Conservation (phyloP, 2,329 filamentous ascomycete genomes). For the Exophiala calicioides region DNA sequence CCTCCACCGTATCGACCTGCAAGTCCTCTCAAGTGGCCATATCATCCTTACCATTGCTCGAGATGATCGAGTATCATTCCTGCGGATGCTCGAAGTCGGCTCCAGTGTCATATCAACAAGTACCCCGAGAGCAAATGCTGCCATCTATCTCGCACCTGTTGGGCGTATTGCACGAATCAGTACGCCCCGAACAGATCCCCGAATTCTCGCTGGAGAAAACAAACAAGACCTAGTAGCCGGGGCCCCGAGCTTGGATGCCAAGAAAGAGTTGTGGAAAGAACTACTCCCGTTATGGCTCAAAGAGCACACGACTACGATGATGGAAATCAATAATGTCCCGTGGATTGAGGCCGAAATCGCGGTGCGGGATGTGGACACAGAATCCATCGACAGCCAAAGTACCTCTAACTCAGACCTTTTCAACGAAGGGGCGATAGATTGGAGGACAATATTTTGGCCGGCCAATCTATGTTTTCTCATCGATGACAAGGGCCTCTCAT, state of each 20-base stretch:
- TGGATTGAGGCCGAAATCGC: conserved; percentile 28
- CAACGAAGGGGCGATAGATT: conserved; percentile 35
- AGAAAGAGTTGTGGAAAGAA: conserved; percentile 17
- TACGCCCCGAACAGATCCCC: background rate
- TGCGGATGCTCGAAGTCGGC: conserved; percentile 5
- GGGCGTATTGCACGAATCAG: conserved; percentile 15
- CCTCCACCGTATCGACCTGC: conserved; percentile 27
- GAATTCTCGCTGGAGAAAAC: background rate
- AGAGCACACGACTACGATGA: conserved; percentile 9
- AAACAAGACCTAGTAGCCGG: background rate
- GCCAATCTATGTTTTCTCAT: conserved; percentile 46
- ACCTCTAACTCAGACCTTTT: conserved; percentile 26
- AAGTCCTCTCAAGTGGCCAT: conserved; percentile 26
- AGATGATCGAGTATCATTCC: conserved; percentile 14
- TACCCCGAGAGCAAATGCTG: background rate
- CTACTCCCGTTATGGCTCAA: conserved; percentile 24
- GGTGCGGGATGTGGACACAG: conserved; percentile 15
- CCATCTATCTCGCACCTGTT: conserved; percentile 22
- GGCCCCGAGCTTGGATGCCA: conserved; percentile 1
- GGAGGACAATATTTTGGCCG: conserved; percentile 49
- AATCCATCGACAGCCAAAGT: background rate
- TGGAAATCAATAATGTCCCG: conserved; percentile 1
- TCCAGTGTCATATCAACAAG: background rate
- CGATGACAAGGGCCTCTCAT: conserved; percentile 27
- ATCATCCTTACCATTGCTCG: conserved; percentile 25